Evolutionary conservation across 1,284 basidiomycete genomes (phyloP), one percentile per base, ranked within the genome.

Genomic region (Boletellus dicymbophilus): DNA sequence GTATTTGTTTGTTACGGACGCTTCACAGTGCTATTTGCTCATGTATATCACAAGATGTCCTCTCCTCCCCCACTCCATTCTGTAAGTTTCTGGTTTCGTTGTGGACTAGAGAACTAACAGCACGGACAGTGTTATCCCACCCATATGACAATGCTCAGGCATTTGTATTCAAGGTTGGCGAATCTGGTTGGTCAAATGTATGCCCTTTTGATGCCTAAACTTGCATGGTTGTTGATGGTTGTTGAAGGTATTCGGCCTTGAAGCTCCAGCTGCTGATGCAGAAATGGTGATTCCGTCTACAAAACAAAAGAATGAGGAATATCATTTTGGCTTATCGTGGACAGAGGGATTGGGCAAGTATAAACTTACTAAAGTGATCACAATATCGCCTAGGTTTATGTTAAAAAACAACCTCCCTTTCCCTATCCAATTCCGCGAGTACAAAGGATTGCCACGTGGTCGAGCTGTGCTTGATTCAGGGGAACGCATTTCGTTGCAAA

Each of bases 291-390:
- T 95, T 55, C 79, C 85, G 3, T 85, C 88, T 3, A 75, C 81
- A 40, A 77, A 76, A 31, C 81, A 82, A 49, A 88, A 80, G 59
- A 73, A 82, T n/a, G 87, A 90, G 45, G 90, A 95, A 66, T 81
- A 89, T 53, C 92, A 95, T 62, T 72, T 94, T 31, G 97, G 97
- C 7, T 65, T 99, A 44, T 96, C 94, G 6, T 98, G 97, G 80
- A 81, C 84, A 20, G 95, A 98, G 67, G 96, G 96, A 5, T 73
- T 90, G 23, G 97, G 97, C 41, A 97, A 95, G 78, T 99, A 98
- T 72, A 98, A 98, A 68, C 75, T 99, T 41, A 90, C 89, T 25
- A 98, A 98, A 72, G 90, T 98, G 55, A 88, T 99, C 62, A 97
- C 93, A 1, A 74, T 99, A 34, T 79, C 90, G 7, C 97, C 97